A percentile compares a stretch with the other conserved stretches of the same genome.
phyloP scores from a whole-genome alignment of 106 monocot genomes.

The Dioscorea dumetorum region DNA sequence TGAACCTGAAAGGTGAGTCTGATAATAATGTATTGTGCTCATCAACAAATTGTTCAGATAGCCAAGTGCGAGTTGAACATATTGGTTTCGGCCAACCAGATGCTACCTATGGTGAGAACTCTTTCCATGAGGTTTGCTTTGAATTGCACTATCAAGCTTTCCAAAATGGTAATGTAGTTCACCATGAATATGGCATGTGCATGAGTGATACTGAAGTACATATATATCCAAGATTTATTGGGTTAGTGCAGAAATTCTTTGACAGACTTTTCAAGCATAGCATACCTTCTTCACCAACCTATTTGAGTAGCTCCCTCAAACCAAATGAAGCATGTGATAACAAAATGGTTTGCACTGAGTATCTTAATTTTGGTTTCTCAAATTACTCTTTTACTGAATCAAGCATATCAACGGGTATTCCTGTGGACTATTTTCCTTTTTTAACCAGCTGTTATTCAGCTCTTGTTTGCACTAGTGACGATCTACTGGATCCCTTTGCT shows the following conservation, averaged over 20 bases:
- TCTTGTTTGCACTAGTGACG: conserved; percentile 14
- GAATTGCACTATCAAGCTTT: conserved; percentile 41
- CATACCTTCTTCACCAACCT: conserved; percentile 5
- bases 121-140: conserved; percentile 24
- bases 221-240: conserved; percentile 56
- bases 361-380: conserved; percentile 30
- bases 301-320: too few species aligned
- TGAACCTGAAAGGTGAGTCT: conserved; percentile 23
- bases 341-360: conserved; percentile 3
- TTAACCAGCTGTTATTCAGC: conserved; percentile 19
- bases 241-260: conserved; percentile 32
- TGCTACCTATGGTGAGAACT: conserved; percentile 10
- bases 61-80: conserved; percentile 7
- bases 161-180: conserved; percentile 11
- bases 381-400: conserved; percentile 19
- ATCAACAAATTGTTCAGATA: conserved; percentile 19
- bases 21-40: conserved; percentile 27
- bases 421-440: conserved; percentile 61
- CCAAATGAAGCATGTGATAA: neutral
- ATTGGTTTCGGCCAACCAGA: conserved; percentile 3
- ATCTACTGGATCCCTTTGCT: conserved; percentile 11
- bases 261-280: conserved; percentile 15
- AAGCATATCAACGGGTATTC: conserved; percentile 14
- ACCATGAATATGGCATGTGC: conserved; percentile 26
- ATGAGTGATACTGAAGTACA: conserved; percentile 64